Percentiles rank a stretch among this genome's conserved stretches.
Conservation (phyloP, 768 basidiomycete genomes). For the Pholiota molesta region DNA sequence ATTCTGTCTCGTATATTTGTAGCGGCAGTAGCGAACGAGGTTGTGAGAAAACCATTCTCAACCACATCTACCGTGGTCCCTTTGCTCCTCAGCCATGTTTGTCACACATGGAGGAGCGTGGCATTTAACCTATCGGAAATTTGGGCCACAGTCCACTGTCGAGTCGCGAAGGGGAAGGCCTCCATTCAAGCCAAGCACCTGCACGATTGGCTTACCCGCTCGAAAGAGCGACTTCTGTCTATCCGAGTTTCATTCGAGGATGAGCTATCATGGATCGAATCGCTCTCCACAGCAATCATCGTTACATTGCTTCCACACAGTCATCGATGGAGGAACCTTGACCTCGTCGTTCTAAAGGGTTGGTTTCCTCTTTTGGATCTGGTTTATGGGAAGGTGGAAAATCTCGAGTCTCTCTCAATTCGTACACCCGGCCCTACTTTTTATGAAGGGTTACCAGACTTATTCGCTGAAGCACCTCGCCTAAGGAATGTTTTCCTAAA, state of each 20-base stretch:
- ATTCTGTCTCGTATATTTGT: constrained; percentile 9
- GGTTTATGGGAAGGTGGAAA: constrained; percentile 2
- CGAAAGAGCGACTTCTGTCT: neutral
- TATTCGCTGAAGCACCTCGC: neutral
- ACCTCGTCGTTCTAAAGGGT: constrained; percentile 8
- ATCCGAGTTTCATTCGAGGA: neutral
- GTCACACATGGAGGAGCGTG: neutral
- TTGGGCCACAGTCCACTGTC: constrained; percentile 9
- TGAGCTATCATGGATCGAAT: neutral
- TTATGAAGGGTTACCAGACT: too few relatives aligned
- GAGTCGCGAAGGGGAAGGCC: neutral
- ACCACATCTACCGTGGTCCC: neutral
- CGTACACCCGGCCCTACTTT: neutral
- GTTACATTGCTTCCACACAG: neutral
- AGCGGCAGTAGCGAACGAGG: neutral
- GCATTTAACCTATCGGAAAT: neutral
- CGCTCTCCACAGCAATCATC: neutral
- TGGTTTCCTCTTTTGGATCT: constrained; percentile 4
- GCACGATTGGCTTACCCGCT: neutral
- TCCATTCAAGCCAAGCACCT: neutral
- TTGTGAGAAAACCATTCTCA: neutral
- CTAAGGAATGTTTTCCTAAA: neutral
- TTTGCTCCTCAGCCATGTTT: neutral
- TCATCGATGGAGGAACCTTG: constrained; percentile 6
- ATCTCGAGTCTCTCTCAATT: constrained; percentile 5